A percentile compares a stretch with the other conserved stretches of the same genome.
Conservation (phyloP, 768 basidiomycete species). For the Serpula lacrymans region DNA sequence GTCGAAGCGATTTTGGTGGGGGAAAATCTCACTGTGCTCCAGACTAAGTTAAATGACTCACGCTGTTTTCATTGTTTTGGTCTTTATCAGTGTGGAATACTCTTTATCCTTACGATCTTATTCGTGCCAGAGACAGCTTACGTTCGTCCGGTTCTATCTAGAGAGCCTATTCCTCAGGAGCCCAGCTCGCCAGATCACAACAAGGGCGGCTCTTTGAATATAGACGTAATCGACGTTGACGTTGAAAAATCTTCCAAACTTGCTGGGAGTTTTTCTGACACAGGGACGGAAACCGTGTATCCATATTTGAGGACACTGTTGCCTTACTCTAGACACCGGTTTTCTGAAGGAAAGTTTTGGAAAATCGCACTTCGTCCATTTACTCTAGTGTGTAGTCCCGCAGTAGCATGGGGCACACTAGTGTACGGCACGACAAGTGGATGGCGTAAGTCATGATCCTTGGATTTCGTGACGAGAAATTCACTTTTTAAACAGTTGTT, state of each 20-base stretch:
- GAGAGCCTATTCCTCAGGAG: neutral
- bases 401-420: constrained; percentile 9
- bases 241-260: constrained; percentile 5
- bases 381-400: constrained; percentile 7
- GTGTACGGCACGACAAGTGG: constrained; percentile 11
- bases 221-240: neutral
- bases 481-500: constrained; percentile 6
- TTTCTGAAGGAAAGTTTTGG: constrained; percentile 5
- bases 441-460: constrained; percentile 4
- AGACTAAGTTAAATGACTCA: neutral
- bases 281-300: neutral
- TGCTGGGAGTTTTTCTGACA: neutral
- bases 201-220: no score
- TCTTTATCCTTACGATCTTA: constrained; percentile 8
- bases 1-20: constrained; percentile 8
- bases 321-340: constrained; percentile 3
- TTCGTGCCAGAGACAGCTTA: constrained; percentile 13
- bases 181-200: no score
- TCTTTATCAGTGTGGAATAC: constrained; percentile 6
- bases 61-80: neutral
- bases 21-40: neutral
- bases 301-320: neutral
- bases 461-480: neutral
- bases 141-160: neutral
- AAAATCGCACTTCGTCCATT: constrained; percentile 5